phyloP scores from a whole-genome alignment of 1,284 basidiomycete species.

The Mycocalia duriaeana region DNA sequence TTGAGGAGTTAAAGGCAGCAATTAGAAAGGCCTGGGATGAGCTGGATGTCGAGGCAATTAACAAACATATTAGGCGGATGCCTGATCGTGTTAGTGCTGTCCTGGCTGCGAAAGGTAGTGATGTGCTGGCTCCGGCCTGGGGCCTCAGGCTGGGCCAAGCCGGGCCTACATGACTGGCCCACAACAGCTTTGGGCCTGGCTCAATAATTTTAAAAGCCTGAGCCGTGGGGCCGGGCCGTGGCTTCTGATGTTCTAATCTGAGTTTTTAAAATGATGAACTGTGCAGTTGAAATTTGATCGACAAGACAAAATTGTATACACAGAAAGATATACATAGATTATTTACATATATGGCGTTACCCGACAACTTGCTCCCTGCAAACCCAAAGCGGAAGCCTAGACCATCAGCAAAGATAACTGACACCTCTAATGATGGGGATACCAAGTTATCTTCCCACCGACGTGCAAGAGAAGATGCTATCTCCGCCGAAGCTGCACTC shows the following conservation, averaged over 20 bases:
- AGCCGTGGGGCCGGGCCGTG: background rate
- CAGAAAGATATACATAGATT: no score
- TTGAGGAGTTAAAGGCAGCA: background rate
- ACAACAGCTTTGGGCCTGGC: background rate
- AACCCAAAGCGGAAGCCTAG: no score
- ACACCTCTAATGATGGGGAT: no score
- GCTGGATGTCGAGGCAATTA: background rate
- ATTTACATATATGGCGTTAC: no score
- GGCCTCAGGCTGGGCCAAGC: background rate
- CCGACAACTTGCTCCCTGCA: no score
- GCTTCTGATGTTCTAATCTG: background rate
- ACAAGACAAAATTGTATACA: background rate
- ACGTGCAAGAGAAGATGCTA: no score
- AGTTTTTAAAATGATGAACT: background rate
- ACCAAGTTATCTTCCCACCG: no score
- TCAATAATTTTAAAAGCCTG: background rate
- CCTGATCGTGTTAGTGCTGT: background rate
- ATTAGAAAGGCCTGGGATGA: background rate
- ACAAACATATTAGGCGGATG: background rate
- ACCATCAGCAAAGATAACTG: no score
- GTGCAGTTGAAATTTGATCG: background rate
- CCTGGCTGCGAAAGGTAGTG: background rate
- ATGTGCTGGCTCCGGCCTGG: background rate
- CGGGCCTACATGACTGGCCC: background rate
- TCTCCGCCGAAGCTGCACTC: no score